These are phyloP conservation scores for Penicillium sp. DNA, from an alignment of 2,329 filamentous ascomycete genomes.

Conservation along the genomic window DNA sequence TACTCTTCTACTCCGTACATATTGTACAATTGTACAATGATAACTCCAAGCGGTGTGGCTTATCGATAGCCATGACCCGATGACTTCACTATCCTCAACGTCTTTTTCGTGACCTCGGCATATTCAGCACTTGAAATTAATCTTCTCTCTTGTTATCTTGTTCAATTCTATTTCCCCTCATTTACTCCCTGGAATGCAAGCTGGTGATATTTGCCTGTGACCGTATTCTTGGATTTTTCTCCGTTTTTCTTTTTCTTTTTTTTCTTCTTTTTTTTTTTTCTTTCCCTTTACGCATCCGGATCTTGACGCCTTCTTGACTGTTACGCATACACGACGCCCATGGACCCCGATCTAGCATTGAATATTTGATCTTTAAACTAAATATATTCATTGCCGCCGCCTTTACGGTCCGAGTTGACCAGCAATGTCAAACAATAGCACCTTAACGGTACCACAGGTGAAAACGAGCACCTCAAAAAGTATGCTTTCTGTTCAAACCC, in stretches of 20 bases:
- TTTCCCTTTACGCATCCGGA: slow-evolving; percentile 13
- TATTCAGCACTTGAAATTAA: not conserved
- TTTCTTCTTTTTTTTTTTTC: too few relatives aligned
- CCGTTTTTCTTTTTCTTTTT: not conserved
- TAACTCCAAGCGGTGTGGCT: not conserved
- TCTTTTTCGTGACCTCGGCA: not conserved
- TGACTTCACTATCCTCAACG: slow-evolving; percentile 7
- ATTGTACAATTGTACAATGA: not conserved
- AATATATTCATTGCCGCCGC: not conserved
- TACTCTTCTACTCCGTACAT: not conserved
- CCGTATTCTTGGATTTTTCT: not conserved
- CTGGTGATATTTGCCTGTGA: not conserved
- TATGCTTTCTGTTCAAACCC: slow-evolving; percentile 13
- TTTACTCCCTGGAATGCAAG: slow-evolving; percentile 4
- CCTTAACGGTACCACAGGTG: slow-evolving; percentile 28
- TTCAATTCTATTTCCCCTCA: not conserved
- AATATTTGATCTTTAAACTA: not conserved
- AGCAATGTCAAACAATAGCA: slow-evolving; percentile 33
- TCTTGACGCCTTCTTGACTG: not conserved
- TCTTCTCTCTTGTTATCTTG: not conserved
- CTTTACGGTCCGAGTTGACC: not conserved
- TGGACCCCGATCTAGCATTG: slow-evolving; percentile 12
- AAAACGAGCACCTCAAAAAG: slow-evolving; percentile 30
- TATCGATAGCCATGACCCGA: slow-evolving; percentile 4
- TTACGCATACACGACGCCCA: slow-evolving; percentile 2